Evolutionary conservation across 1,284 basidiomycete genomes (phyloP).

Genomic region (Ustanciosporium gigantosporum): DNA sequence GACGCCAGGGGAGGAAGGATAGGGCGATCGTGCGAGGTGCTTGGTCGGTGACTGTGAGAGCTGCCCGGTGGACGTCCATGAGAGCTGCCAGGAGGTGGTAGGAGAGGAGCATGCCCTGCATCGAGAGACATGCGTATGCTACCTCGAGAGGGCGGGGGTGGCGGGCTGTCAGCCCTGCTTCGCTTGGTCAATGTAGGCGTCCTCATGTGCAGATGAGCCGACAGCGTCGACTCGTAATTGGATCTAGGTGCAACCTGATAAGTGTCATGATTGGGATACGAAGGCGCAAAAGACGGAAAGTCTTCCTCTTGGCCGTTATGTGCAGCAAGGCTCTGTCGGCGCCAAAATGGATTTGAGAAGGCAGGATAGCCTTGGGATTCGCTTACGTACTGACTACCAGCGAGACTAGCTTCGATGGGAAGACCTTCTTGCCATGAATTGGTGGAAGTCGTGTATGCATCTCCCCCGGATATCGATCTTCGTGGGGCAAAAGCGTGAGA

Average conservation of each 20-base stretch:
- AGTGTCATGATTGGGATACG: slow-evolving; percentile 1
- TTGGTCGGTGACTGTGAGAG: slow-evolving; percentile 26
- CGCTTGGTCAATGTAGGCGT: slow-evolving; percentile 34
- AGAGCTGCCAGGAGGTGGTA: slow-evolving; percentile 37
- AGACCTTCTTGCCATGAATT: no score
- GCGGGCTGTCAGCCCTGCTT: slow-evolving; percentile 22
- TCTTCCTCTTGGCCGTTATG: slow-evolving; percentile 4
- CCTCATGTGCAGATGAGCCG: slow-evolving; percentile 47
- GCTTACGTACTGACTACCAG: slow-evolving; percentile 18
- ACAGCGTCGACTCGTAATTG: slow-evolving; percentile 43
- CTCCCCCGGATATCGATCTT: no score
- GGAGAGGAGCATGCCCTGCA: slow-evolving; percentile 15
- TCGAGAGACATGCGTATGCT: slow-evolving; percentile 28
- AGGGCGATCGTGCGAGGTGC: slow-evolving; percentile 40
- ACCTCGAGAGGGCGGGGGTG: slow-evolving; percentile 25
- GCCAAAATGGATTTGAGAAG: slow-evolving; percentile 36
- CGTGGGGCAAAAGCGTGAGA: no score
- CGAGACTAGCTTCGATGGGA: slow-evolving; percentile 24
- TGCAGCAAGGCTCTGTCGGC: slow-evolving; percentile 5
- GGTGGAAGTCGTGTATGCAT: no score
- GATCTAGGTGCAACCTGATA: slow-evolving; percentile 14
- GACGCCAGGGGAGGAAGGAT: slow-evolving; percentile 45
- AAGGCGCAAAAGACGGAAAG: slow-evolving; percentile 5
- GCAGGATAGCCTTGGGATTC: slow-evolving; percentile 1
- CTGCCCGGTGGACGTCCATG: slow-evolving; percentile 35